A percentile compares a stretch with the other conserved stretches of the same genome.
These are phyloP conservation scores for Gaillardinia entomophila DNA, from an alignment of 805 yeast genomes.

Conservation along the genomic window DNA sequence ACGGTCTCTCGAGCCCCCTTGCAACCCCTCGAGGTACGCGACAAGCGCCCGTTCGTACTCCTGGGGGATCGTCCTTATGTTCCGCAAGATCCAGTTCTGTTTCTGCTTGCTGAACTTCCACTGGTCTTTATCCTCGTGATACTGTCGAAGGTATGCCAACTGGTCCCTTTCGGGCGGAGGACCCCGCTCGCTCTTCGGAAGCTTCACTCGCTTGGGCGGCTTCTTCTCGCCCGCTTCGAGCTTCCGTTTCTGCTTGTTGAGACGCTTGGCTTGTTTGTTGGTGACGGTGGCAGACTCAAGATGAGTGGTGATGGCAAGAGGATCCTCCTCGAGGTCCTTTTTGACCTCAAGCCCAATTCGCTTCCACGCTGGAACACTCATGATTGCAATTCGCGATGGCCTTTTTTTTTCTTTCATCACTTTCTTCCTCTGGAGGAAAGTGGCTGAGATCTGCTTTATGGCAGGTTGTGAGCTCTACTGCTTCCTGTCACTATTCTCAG, in stretches of 20 bases:
- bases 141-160: constrained; percentile 57
- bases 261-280: constrained; percentile 37
- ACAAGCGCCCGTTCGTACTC: constrained; percentile 47
- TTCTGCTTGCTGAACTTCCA: constrained; percentile 89
- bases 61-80: constrained; percentile 47
- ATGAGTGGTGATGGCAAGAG: constrained; percentile 39
- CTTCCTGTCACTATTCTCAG: background rate
- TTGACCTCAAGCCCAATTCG: constrained; percentile 64
- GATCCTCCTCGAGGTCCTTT: constrained; percentile 40
- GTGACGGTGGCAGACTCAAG: constrained; percentile 38
- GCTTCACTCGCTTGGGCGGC: constrained; percentile 63
- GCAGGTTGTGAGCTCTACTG: background rate
- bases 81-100: constrained; percentile 77
- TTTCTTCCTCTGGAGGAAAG: background rate
- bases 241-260: constrained; percentile 27
- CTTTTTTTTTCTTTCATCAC: background rate
- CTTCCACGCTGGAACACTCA: constrained; percentile 75
- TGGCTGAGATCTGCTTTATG: background rate
- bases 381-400: background rate
- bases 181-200: constrained; percentile 61
- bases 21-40: constrained; percentile 52
- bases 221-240: constrained; percentile 33
- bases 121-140: constrained; percentile 44
- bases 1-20: constrained; percentile 66
- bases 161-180: constrained; percentile 80